These are phyloP conservation scores for Oryza punctata DNA, from an alignment of 176 grass and related monocot species.

Conservation along the genomic window DNA sequence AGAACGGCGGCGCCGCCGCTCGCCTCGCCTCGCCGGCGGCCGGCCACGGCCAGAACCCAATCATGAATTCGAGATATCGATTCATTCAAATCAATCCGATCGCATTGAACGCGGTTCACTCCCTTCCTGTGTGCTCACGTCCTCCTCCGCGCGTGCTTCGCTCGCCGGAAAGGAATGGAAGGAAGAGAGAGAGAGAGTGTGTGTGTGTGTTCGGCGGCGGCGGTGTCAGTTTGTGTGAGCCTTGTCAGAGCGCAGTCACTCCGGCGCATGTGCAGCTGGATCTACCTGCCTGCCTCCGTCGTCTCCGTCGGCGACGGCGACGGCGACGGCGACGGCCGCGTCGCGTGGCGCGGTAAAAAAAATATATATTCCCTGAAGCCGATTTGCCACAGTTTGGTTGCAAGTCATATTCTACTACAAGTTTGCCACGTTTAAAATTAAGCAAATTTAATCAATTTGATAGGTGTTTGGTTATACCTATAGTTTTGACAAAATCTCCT, in stretches of 20 bases:
- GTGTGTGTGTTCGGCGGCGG: background rate
- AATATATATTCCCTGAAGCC: too few species aligned
- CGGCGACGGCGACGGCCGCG: background rate
- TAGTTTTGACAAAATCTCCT: too few species aligned
- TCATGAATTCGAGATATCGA: too few species aligned
- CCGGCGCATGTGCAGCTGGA: constrained; percentile 12
- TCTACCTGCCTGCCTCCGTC: constrained; percentile 22
- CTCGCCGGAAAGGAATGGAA: background rate
- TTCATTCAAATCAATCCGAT: background rate
- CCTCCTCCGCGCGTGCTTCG: background rate
- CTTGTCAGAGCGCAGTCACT: constrained; percentile 31
- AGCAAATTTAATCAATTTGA: too few species aligned
- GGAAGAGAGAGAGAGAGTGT: background rate
- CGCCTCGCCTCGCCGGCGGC: too few species aligned
- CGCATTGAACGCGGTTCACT: constrained; percentile 33
- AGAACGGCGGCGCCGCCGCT: background rate
- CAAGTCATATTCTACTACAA: too few species aligned
- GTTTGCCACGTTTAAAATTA: too few species aligned
- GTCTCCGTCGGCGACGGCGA: background rate
- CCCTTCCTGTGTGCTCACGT: constrained; percentile 19
- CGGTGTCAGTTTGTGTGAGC: background rate
- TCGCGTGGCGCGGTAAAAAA: background rate
- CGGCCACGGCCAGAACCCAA: constrained; percentile 3
- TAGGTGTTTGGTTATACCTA: too few species aligned
- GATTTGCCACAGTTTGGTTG: too few species aligned